These are phyloP conservation scores for Pleurotus tuoliensis DNA, from an alignment of 768 basidiomycete species.

Conservation along the genomic window DNA sequence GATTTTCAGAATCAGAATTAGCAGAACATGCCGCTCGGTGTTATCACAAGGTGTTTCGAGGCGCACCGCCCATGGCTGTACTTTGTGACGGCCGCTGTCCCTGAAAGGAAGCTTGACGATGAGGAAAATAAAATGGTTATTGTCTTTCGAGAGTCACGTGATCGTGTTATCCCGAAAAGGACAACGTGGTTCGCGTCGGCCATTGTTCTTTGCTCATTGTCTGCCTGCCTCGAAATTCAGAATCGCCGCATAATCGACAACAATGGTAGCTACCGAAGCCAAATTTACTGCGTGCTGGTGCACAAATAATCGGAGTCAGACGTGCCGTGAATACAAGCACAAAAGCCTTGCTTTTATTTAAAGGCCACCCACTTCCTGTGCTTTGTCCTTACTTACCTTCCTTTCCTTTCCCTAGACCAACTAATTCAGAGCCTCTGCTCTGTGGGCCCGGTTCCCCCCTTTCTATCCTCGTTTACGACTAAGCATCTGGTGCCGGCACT, in stretches of 20 bases:
- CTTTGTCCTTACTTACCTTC: neutral
- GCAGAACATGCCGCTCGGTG: too few relatives aligned
- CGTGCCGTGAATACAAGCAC: neutral
- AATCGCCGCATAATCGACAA: slow-evolving; percentile 5
- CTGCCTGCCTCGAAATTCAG: neutral
- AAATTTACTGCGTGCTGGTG: neutral
- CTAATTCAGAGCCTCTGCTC: neutral
- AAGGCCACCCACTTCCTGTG: neutral
- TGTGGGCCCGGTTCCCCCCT: neutral
- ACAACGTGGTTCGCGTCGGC: neutral
- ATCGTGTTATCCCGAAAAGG: neutral
- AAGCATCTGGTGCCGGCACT: slow-evolving; percentile 10
- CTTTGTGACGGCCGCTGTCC: too few relatives aligned
- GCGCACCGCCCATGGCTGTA: too few relatives aligned
- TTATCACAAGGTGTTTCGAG: too few relatives aligned
- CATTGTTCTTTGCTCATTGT: slow-evolving; percentile 9
- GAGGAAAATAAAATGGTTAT: neutral
- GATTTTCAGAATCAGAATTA: too few relatives aligned
- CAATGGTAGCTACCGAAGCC: slow-evolving; percentile 5
- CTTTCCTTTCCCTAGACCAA: neutral
- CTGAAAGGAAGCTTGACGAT: neutral
- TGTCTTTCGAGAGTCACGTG: slow-evolving; percentile 1
- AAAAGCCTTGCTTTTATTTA: neutral
- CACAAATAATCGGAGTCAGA: neutral
- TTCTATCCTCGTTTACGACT: neutral